Percentiles rank a stretch among this genome's conserved stretches.
These are phyloP conservation scores for Tephrocybe rancida DNA, from an alignment of 768 basidiomycete genomes.

Conservation along the genomic window DNA sequence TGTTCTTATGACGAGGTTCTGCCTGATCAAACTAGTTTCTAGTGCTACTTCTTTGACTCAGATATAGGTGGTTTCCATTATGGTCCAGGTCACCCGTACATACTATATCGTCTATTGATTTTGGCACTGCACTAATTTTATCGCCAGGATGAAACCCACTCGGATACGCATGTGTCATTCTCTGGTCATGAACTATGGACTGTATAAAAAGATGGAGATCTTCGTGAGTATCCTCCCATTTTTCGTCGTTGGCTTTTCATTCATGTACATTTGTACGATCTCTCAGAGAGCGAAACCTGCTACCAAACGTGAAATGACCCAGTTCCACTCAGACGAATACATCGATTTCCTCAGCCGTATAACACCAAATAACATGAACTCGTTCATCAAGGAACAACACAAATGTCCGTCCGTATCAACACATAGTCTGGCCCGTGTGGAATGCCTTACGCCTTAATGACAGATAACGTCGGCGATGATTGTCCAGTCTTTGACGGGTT, in stretches of 20 bases:
- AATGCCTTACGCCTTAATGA: constrained; percentile 2
- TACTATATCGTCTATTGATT: constrained; percentile 6
- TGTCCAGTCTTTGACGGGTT: constrained; percentile 98
- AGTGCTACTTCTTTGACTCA: constrained; percentile 99
- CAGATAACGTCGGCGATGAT: constrained; percentile 98
- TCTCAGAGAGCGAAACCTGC: constrained; percentile 95
- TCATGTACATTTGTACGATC: too few species aligned
- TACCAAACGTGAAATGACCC: constrained; percentile 99
- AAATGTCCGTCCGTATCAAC: constrained; percentile 76
- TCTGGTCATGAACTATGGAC: constrained; percentile 98
- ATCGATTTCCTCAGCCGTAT: constrained; percentile 95
- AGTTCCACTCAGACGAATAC: constrained; percentile 99
- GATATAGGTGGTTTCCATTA: constrained; percentile 99
- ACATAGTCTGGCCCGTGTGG: neutral
- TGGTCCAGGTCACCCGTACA: constrained; percentile 92
- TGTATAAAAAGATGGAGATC: constrained; percentile 99
- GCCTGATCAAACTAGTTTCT: constrained; percentile 10
- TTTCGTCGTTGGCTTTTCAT: neutral
- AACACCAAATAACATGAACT: constrained; percentile 93
- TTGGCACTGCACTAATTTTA: constrained; percentile 15
- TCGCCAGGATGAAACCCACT: constrained; percentile 89
- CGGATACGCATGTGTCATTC: constrained; percentile 99
- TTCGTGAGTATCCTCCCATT: constrained; percentile 69
- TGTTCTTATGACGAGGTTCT: constrained; percentile 14
- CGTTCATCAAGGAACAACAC: constrained; percentile 91